phyloP scores from a whole-genome alignment of 345 rosid genomes.

The Hibiscus tridactylites region DNA sequence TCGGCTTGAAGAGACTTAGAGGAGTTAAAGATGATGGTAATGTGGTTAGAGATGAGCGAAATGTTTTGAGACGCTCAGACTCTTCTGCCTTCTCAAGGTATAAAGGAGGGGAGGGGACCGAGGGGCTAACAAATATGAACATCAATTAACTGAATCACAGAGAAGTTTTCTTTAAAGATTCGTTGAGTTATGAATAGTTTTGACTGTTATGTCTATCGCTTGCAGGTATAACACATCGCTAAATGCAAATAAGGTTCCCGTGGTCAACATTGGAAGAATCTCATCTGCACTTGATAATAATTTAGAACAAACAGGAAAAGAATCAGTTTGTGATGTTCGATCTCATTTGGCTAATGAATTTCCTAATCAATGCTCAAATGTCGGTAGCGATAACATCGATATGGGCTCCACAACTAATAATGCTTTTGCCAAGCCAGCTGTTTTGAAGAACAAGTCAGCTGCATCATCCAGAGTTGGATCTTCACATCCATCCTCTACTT shows the following conservation, averaged over 20 bases:
- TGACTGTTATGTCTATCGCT: background rate
- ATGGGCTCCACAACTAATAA: slow-evolving; percentile 40
- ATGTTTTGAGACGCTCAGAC: slow-evolving; percentile 45
- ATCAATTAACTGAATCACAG: background rate
- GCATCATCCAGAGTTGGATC: slow-evolving; percentile 27
- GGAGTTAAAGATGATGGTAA: slow-evolving; percentile 23
- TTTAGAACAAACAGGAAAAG: slow-evolving; percentile 20
- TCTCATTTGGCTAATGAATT: slow-evolving; percentile 26
- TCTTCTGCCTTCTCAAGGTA: slow-evolving; percentile 58
- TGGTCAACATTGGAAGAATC: slow-evolving; percentile 24
- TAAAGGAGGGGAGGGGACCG: background rate
- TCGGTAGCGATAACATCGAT: slow-evolving; percentile 41
- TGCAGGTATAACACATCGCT: slow-evolving; percentile 41
- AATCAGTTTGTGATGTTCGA: slow-evolving; percentile 3
- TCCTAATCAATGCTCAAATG: slow-evolving; percentile 37
- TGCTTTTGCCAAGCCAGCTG: slow-evolving; percentile 21
- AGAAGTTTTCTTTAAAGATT: background rate
- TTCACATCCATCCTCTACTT: slow-evolving; percentile 22
- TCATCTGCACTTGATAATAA: slow-evolving; percentile 21
- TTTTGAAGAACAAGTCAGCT: slow-evolving; percentile 29
- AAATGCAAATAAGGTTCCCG: slow-evolving; percentile 23
- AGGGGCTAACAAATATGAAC: background rate
- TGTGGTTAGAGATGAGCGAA: slow-evolving; percentile 31
- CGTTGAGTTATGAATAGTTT: slow-evolving; percentile 4
- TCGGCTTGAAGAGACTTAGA: slow-evolving; percentile 31